These are phyloP conservation scores for Entomophthora muscae DNA, from an alignment of 371 early-diverging fungal genomes.

Conservation along the genomic window DNA sequence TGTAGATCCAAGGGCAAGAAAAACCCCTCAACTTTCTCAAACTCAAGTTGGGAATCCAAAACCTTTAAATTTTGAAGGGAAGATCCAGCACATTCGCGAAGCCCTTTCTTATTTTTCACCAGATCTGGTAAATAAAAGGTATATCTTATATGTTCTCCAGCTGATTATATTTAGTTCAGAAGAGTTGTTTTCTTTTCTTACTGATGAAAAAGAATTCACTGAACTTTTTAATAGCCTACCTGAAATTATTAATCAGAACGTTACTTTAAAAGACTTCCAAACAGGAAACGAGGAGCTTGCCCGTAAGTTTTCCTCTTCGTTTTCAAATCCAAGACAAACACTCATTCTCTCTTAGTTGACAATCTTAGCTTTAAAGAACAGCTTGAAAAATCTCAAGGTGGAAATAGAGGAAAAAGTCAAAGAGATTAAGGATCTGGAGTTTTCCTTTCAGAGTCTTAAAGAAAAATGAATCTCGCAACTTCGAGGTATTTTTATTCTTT, in stretches of 20 bases:
- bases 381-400: not conserved
- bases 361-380: not conserved
- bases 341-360: not conserved
- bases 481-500: not conserved
- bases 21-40: not conserved
- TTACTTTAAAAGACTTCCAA: conserved; percentile 3
- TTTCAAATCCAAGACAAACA: not conserved
- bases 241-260: conserved; percentile 4
- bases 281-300: not conserved
- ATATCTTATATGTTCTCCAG: not conserved
- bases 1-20: not conserved
- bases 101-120: not conserved
- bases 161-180: not conserved
- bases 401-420: not conserved
- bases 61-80: not conserved
- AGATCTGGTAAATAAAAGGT: not conserved
- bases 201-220: not conserved
- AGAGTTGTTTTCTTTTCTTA: not conserved
- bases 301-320: not conserved
- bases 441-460: not conserved
- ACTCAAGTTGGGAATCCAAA: not conserved
- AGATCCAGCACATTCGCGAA: not conserved
- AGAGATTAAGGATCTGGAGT: not conserved
- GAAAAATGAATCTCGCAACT: not conserved
- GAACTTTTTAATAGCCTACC: conserved; percentile 3